Conservation (phyloP, 106 monocot genomes). For the Platanthera zijinensis region DNA sequence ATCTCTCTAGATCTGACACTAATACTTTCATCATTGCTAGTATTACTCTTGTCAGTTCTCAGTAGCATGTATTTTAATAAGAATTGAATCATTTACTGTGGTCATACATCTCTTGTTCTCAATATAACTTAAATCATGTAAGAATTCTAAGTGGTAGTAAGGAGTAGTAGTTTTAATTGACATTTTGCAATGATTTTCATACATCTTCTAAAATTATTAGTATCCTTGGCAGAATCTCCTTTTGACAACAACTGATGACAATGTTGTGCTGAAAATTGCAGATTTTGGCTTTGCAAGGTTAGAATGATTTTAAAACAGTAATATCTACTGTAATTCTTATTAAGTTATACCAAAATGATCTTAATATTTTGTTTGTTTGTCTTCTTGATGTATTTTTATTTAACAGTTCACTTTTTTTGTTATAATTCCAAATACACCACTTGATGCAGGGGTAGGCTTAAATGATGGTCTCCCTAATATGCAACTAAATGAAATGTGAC, state of each 20-base stretch:
- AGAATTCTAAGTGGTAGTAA: too few species aligned
- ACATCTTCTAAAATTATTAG: slow-evolving; percentile 8
- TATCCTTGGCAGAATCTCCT: slow-evolving; percentile 80
- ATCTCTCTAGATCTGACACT: not conserved
- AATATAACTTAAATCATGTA: too few species aligned
- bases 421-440: not conserved
- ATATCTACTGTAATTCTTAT: not conserved
- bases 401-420: not conserved
- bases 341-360: not conserved
- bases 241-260: slow-evolving; percentile 58
- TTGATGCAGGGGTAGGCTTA: too few species aligned
- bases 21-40: not conserved
- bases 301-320: slow-evolving; percentile 6
- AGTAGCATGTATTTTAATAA: not conserved
- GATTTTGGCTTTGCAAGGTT: slow-evolving; percentile 99
- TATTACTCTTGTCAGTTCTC: not conserved
- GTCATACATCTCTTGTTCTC: not conserved
- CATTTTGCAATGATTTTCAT: not conserved
- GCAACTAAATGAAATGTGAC: too few species aligned
- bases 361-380: not conserved
- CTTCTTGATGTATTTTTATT: not conserved
- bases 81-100: not conserved
- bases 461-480: too few species aligned
- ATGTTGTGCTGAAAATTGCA: slow-evolving; percentile 77
- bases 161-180: too few species aligned